Base-by-base conservation (phyloP, 2,329 filamentous ascomycete species). In the Sarocladium brachiariae region DNA sequence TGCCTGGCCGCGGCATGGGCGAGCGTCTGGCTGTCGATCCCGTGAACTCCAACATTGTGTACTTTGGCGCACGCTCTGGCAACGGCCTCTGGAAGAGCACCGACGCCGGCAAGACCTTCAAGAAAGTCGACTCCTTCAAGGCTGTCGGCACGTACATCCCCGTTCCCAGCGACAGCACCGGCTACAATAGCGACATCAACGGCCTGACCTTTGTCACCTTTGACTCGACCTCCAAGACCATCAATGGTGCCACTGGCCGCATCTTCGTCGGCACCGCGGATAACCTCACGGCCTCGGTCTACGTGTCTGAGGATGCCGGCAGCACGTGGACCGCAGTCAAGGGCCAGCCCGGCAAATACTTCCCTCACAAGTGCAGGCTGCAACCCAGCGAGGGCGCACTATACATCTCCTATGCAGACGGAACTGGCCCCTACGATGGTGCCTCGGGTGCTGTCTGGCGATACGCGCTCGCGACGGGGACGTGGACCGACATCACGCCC, bases 11-110 rank as follows among this genome's bases (percentile, higher is more conserved):
- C 24, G 79, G 79, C 7, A 75, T 74, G 62, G 79, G 79, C 14
- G 79, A 81, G 59, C 70, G 78, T 13, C 71, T 82, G 4, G 77
- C 76, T 2, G 71, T 82, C 8, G 78, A 82, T 57, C 78, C 78
- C 2, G 71, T 75, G 41, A 77, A 78, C 56, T 73, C 76, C 33
- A 70, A 76, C 24, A 75, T 81, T 52, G 58, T 82, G 21, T 81
- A 77, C 59, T 80, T 81, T 51, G 79, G 78, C 2, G 76, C 78
- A 1, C 70, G 78, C 38, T 80, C 75, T 52, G 78, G 77, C 5
- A 73, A 81, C 30, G 79, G 79, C 2, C 65, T 83, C 2, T 82
- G 75, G 72, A 80, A 77, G 62, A 78, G 74, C 51, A 76, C 72
- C 3, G 74, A 83, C 54, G 73, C 70, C 11, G 79, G 78, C n/a